Evolutionary conservation across 257 asterid species (phyloP).

Genomic region (Hygrophila difformis): DNA sequence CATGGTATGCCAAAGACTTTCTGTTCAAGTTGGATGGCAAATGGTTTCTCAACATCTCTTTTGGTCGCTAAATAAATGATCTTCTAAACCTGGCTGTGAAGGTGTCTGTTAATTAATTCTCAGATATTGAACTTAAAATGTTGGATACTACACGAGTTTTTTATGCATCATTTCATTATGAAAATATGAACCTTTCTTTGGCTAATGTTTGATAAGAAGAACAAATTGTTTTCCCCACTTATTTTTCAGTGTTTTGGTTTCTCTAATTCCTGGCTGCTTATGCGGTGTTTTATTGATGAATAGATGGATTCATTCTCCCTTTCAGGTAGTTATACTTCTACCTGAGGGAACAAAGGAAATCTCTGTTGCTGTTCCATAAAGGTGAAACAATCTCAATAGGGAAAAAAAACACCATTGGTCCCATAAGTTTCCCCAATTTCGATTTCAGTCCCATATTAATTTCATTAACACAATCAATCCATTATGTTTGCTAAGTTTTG

Average conservation of each 20-base stretch:
- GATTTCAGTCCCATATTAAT: too few relatives aligned
- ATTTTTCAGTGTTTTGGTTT: too few relatives aligned
- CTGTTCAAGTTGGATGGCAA: constrained; percentile 71
- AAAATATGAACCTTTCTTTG: neutral
- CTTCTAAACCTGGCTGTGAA: constrained; percentile 76
- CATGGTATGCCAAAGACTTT: constrained; percentile 89
- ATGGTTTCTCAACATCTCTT: constrained; percentile 63
- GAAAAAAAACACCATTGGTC: too few relatives aligned
- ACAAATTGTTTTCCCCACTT: too few relatives aligned
- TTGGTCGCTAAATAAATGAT: constrained; percentile 79
- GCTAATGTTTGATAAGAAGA: neutral
- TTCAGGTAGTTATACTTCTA: constrained; percentile 78
- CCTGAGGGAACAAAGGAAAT: constrained; percentile 89
- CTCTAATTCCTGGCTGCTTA: constrained; percentile 2
- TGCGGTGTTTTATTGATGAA: neutral
- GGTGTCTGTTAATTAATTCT: constrained; percentile 35
- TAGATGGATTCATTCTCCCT: constrained; percentile 12
- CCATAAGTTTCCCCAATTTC: too few relatives aligned
- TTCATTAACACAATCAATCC: too few relatives aligned
- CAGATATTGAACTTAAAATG: constrained; percentile 10
- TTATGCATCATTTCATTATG: neutral
- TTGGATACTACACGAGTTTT: too few relatives aligned
- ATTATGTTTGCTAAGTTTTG: too few relatives aligned
- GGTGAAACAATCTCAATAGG: constrained; percentile 50
- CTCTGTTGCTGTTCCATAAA: constrained; percentile 54